These are phyloP conservation scores for Populus simonii DNA, from an alignment of 345 rosid genomes.

Conservation along the genomic window DNA sequence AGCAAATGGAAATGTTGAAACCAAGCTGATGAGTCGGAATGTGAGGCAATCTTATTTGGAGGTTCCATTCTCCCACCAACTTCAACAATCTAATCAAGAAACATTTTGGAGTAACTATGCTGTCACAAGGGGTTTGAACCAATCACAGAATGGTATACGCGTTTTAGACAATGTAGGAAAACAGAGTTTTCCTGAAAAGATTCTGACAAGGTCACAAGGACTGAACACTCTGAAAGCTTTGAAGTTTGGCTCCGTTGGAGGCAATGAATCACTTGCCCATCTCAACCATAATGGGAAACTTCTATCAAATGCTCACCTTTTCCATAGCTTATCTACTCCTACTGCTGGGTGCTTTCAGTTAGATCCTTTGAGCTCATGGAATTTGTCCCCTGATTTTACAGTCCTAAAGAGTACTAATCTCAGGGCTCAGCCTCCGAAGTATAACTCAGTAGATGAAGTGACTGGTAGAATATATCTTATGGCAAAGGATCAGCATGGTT, in stretches of 20 bases:
- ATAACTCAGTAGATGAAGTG: slow-evolving; percentile 47
- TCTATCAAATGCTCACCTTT: slow-evolving; percentile 40
- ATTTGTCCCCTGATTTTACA: slow-evolving; percentile 24
- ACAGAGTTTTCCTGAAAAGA: slow-evolving; percentile 56
- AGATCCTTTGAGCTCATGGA: slow-evolving; percentile 37
- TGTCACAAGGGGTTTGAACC: slow-evolving; percentile 38
- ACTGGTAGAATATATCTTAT: slow-evolving; percentile 53
- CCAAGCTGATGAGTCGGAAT: slow-evolving; percentile 26
- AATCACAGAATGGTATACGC: slow-evolving; percentile 22
- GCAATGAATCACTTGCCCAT: slow-evolving; percentile 37
- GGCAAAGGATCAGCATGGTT: slow-evolving; percentile 78
- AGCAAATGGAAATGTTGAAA: slow-evolving; percentile 27
- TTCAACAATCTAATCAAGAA: slow-evolving; percentile 49
- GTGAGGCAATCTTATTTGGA: slow-evolving; percentile 47
- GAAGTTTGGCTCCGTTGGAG: slow-evolving; percentile 45
- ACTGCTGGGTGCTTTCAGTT: slow-evolving; percentile 34
- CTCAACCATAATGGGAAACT: slow-evolving; percentile 39
- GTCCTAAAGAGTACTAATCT: slow-evolving; percentile 35
- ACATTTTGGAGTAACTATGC: slow-evolving; percentile 38
- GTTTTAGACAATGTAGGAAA: slow-evolving; percentile 39
- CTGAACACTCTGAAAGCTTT: slow-evolving; percentile 42
- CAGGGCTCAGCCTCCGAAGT: slow-evolving; percentile 48
- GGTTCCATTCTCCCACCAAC: slow-evolving; percentile 35
- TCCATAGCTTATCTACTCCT: slow-evolving; percentile 30
- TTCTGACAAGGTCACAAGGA: slow-evolving; percentile 59